Evolutionary conservation across 805 yeast genomes (phyloP).

Genomic region (Ascoidea tarda): DNA sequence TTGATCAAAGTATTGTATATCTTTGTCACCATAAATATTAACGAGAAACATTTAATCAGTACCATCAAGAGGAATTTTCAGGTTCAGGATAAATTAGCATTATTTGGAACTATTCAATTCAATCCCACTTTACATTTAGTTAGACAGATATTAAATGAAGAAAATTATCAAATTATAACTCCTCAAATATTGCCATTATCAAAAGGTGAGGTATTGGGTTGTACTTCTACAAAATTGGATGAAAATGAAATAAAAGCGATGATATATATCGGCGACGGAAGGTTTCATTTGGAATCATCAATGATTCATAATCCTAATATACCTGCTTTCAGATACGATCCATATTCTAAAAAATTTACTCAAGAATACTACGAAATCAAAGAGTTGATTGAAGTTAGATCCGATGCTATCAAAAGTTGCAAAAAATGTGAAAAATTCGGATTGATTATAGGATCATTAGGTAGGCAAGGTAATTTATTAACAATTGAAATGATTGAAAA

Average conservation of each 20-base stretch:
- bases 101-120: constrained; percentile 94
- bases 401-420: constrained; percentile 60
- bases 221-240: constrained; percentile 79
- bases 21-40: constrained; percentile 86
- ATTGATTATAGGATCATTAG: constrained; percentile 80
- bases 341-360: constrained; percentile 85
- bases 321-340: constrained; percentile 91
- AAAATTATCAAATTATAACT: constrained; percentile 50
- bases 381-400: constrained; percentile 62
- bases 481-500: constrained; percentile 59
- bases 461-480: constrained; percentile 82
- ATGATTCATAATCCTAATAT: constrained; percentile 94
- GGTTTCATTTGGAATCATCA: constrained; percentile 89
- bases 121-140: constrained; percentile 86
- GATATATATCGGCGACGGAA: constrained; percentile 90
- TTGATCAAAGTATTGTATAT: constrained; percentile 85
- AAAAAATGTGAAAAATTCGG: constrained; percentile 56
- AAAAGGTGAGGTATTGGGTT: constrained; percentile 92
- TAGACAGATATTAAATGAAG: constrained; percentile 39
- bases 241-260: constrained; percentile 56
- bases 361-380: constrained; percentile 78
- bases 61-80: constrained; percentile 63
- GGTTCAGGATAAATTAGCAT: constrained; percentile 53
- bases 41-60: constrained; percentile 64
- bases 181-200: constrained; percentile 91